A percentile compares a stretch with the other conserved stretches of the same genome.
These are phyloP conservation scores for Haemoproteus tartakovskyi DNA, from an alignment of 169 alveolate genomes.

Conservation along the genomic window DNA sequence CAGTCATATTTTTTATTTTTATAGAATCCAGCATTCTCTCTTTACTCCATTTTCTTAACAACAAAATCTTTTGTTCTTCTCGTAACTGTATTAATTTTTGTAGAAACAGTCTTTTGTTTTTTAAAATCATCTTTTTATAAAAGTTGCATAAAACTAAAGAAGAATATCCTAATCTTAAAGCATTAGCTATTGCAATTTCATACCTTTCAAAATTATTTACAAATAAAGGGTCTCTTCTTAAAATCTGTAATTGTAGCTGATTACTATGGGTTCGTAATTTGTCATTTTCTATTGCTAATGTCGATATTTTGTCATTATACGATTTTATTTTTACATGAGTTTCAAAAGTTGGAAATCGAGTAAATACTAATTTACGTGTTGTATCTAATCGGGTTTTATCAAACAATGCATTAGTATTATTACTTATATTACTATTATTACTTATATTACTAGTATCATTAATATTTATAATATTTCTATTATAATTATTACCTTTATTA, in stretches of 20 bases:
- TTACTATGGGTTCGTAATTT: slow-evolving; percentile 42
- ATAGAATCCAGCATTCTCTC: slow-evolving; percentile 5
- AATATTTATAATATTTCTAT: background rate
- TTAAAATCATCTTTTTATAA: slow-evolving; percentile 15
- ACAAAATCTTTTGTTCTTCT: slow-evolving; percentile 17
- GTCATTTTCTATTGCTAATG: slow-evolving; percentile 22
- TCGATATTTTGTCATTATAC: slow-evolving; percentile 51
- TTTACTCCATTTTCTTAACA: slow-evolving; percentile 10
- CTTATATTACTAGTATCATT: background rate
- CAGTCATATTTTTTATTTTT: slow-evolving; percentile 14
- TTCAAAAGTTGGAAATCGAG: slow-evolving; percentile 58
- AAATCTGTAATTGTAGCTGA: slow-evolving; percentile 16
- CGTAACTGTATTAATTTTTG: slow-evolving; percentile 15
- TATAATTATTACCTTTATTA: too few species aligned
- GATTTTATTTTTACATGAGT: slow-evolving; percentile 39
- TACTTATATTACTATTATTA: background rate
- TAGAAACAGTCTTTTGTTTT: slow-evolving; percentile 9
- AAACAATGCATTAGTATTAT: slow-evolving; percentile 1
- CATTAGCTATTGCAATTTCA: slow-evolving; percentile 55
- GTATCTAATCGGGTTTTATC: slow-evolving; percentile 30
- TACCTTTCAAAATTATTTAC: slow-evolving; percentile 38
- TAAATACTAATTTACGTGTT: slow-evolving; percentile 23
- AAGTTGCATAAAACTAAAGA: slow-evolving; percentile 14
- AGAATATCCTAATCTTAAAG: slow-evolving; percentile 32
- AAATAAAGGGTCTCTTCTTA: slow-evolving; percentile 25